Evolutionary conservation across 306 rosid genomes (phyloP).

Genomic region (Quillaja saponaria): DNA sequence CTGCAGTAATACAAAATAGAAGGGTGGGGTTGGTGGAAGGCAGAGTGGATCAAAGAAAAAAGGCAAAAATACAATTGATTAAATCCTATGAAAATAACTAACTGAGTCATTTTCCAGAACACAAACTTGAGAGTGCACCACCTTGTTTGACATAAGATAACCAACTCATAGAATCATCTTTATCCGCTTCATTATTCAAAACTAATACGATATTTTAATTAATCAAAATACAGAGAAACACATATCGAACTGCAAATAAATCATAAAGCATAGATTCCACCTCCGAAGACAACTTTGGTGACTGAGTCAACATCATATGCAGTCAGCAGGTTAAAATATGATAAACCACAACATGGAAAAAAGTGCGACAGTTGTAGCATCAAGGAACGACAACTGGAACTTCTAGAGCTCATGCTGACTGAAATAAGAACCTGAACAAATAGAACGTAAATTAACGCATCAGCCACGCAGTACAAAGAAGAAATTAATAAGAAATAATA

Average conservation of each 20-base stretch:
- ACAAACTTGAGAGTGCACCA: constrained; percentile 79
- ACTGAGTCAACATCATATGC: constrained; percentile 56
- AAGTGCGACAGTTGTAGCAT: constrained; percentile 56
- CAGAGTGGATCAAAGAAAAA: constrained; percentile 25
- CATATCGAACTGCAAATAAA: too few species aligned
- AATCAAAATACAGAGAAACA: too few species aligned
- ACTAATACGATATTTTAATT: too few species aligned
- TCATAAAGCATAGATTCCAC: constrained; percentile 33
- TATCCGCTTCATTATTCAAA: constrained; percentile 50
- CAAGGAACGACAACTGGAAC: constrained; percentile 43
- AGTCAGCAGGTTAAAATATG: constrained; percentile 66
- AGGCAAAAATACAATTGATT: constrained; percentile 14
- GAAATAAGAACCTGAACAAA: constrained; percentile 73
- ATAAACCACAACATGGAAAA: constrained; percentile 70
- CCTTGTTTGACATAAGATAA: constrained; percentile 71
- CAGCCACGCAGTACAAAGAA: too few species aligned
- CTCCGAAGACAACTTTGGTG: constrained; percentile 49
- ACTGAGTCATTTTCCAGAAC: constrained; percentile 25
- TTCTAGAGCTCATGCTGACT: constrained; percentile 45
- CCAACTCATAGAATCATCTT: constrained; percentile 50
- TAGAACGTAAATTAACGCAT: constrained; percentile 1
- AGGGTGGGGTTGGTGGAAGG: constrained; percentile 19
- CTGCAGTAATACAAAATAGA: constrained; percentile 39
- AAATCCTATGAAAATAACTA: neutral
- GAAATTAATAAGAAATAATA: neutral